Conservation (phyloP, 2,329 filamentous ascomycete species). For the Hymenoscyphus scutula region DNA sequence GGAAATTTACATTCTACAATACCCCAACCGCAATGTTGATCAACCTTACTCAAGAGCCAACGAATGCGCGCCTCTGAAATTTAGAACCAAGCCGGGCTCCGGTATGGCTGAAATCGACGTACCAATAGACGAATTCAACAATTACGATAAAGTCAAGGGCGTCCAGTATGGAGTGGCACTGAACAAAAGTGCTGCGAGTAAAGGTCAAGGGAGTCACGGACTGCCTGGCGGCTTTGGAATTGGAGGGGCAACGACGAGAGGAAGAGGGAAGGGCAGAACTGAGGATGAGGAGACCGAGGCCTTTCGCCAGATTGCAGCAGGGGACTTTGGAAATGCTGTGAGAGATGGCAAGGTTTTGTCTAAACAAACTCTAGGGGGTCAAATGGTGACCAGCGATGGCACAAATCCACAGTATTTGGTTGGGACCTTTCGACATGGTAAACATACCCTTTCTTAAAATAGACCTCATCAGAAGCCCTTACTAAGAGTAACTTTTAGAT, state of each 20-base stretch:
- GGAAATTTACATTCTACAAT: conserved; percentile 80
- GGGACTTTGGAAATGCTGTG: conserved; percentile 52
- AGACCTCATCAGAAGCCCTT: neutral
- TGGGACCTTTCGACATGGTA: conserved; percentile 82
- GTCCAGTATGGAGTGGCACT: conserved; percentile 79
- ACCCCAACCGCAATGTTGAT: conserved; percentile 70
- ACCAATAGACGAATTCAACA: conserved; percentile 64
- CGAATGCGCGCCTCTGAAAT: conserved; percentile 60
- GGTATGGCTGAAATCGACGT: conserved; percentile 91
- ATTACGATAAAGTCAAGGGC: conserved; percentile 84
- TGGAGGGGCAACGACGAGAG: conserved; percentile 41
- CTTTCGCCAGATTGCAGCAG: neutral
- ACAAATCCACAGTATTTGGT: conserved; percentile 71
- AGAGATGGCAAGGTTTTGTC: conserved; percentile 70
- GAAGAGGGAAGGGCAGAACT: conserved; percentile 41
- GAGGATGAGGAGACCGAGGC: conserved; percentile 47
- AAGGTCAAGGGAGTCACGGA: conserved; percentile 65
- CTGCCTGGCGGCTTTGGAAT: conserved; percentile 72
- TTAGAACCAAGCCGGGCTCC: conserved; percentile 78
- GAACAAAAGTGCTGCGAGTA: conserved; percentile 48
- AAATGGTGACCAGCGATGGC: conserved; percentile 67
- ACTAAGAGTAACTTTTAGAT: conserved; percentile 47
- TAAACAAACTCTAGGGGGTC: conserved; percentile 82
- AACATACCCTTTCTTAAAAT: conserved; percentile 21
- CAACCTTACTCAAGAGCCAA: conserved; percentile 55